These are phyloP conservation scores for Colletotrichum aenigma DNA, from an alignment of 2,329 filamentous ascomycete genomes.

Conservation along the genomic window DNA sequence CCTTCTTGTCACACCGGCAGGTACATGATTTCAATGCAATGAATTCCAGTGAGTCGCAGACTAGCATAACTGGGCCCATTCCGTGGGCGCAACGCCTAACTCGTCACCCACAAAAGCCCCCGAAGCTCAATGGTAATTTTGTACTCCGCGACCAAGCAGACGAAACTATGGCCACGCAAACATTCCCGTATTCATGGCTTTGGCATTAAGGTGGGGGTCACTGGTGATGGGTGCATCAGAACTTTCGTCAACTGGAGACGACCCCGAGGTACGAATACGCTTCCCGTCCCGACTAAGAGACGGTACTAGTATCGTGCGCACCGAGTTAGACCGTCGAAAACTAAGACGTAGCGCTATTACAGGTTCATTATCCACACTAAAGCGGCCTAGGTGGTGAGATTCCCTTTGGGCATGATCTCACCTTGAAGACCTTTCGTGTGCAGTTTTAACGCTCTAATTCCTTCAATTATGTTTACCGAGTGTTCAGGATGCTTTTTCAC, in stretches of 20 bases:
- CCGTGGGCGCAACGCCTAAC: not conserved
- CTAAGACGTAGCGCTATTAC: not conserved
- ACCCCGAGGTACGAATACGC: not conserved
- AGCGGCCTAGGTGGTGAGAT: not conserved
- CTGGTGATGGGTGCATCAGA: not conserved
- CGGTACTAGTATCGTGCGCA: not conserved
- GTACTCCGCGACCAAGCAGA: not conserved
- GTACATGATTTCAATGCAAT: not conserved
- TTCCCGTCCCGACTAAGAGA: not conserved
- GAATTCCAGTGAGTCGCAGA: not conserved
- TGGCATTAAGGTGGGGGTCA: not conserved
- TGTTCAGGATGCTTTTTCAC: not conserved
- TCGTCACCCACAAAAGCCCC: not conserved
- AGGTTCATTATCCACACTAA: not conserved
- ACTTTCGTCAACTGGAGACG: not conserved
- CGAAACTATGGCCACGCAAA: not conserved
- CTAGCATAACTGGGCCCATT: not conserved
- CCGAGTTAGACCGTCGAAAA: not conserved
- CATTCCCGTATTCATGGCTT: not conserved
- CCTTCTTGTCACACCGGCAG: rapidly evolving
- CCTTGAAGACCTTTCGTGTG: not conserved
- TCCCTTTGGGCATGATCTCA: not conserved
- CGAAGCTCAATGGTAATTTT: not conserved
- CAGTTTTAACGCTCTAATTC: not conserved
- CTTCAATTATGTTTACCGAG: not conserved